Evolutionary conservation across 345 rosid genomes (phyloP).

Genomic region (Gossypium herbaceum): DNA sequence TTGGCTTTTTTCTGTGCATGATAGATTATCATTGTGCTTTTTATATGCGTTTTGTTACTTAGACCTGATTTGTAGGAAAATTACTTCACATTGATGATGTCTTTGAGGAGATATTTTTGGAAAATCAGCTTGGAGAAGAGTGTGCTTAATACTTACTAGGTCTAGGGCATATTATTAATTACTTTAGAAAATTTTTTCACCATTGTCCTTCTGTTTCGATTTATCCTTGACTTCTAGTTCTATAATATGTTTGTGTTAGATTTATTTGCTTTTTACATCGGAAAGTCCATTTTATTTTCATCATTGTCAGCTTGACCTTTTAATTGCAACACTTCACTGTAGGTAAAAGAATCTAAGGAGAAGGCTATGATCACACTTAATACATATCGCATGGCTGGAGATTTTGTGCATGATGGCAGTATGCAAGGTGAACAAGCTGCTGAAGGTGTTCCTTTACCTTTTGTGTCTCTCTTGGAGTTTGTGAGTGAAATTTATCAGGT

Average conservation of each 20-base stretch:
- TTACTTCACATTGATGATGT: background rate
- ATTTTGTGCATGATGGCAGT: slow-evolving; percentile 44
- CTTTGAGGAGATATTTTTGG: background rate
- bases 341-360: slow-evolving; percentile 94
- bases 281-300: background rate
- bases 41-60: background rate
- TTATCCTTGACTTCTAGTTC: background rate
- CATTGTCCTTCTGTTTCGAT: background rate
- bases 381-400: slow-evolving; percentile 54
- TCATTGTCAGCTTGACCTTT: slow-evolving; percentile 15
- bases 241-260: background rate
- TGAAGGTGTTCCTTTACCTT: slow-evolving; percentile 46
- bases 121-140: background rate
- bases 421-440: slow-evolving; percentile 47
- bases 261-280: background rate
- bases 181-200: background rate
- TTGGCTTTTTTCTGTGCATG: background rate
- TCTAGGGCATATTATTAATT: background rate
- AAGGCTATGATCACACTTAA: slow-evolving; percentile 73
- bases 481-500: slow-evolving; percentile 94
- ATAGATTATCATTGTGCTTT: background rate
- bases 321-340: slow-evolving; percentile 12
- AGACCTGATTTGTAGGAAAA: background rate
- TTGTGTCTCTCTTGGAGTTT: slow-evolving; percentile 87
- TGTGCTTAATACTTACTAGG: background rate